Evolutionary conservation across 768 basidiomycete species (phyloP).

Genomic region (Calocera viscosa): DNA sequence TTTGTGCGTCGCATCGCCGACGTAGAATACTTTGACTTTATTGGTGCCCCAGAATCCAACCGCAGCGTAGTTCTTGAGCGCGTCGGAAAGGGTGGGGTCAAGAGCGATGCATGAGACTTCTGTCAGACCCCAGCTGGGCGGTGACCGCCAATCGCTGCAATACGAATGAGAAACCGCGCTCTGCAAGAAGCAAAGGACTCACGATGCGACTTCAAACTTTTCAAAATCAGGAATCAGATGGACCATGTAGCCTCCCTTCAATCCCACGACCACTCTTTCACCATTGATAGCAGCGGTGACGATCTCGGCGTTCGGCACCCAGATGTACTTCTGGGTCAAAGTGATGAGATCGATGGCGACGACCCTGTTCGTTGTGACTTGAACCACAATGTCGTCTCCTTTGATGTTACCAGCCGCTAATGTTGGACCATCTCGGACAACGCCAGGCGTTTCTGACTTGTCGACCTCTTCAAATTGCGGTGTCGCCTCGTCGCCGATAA

Average conservation of each 20-base stretch:
- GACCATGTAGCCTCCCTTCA: conserved; percentile 16
- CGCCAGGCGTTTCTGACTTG: conserved; percentile 28
- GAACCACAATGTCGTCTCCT: conserved; percentile 49
- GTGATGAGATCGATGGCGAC: conserved; percentile 39
- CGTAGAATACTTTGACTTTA: conserved; percentile 42
- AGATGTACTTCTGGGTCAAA: conserved; percentile 21
- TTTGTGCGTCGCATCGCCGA: conserved; percentile 23
- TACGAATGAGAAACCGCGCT: neutral
- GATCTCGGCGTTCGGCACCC: conserved; percentile 11
- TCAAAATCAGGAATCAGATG: neutral
- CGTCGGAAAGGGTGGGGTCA: conserved; percentile 38
- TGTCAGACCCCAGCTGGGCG: neutral
- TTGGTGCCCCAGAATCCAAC: conserved; percentile 72
- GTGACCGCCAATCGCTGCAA: neutral
- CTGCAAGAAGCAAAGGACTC: neutral
- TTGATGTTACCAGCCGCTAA: conserved; percentile 50
- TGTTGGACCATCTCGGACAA: conserved; percentile 43
- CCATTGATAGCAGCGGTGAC: conserved; percentile 15
- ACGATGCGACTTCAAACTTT: neutral
- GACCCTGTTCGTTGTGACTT: conserved; percentile 53
- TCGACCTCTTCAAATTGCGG: conserved; percentile 30
- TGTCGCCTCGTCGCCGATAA: conserved; percentile 31
- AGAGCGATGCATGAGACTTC: conserved; percentile 68
- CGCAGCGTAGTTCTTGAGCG: conserved; percentile 38
- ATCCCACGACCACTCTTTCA: conserved; percentile 14